Evolutionary conservation across 129 eudicot species (phyloP).

Genomic region (Ambrosia trifida): DNA sequence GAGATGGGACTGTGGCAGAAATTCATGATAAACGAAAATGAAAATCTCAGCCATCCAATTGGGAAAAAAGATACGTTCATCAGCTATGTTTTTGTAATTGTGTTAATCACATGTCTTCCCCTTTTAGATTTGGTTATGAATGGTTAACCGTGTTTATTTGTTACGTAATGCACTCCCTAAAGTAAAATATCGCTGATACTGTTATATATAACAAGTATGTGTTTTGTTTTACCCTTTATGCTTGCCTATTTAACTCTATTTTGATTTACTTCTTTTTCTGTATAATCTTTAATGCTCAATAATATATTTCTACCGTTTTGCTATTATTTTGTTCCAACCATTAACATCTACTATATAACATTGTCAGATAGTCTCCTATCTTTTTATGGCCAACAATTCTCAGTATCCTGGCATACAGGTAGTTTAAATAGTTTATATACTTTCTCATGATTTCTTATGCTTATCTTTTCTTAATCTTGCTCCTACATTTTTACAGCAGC

Average conservation of each 20-base stretch:
- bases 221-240: neutral
- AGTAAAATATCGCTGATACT: neutral
- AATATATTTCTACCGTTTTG: neutral
- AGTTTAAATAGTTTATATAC: slow-evolving; percentile 11
- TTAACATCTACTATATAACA: slow-evolving; percentile 29
- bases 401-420: slow-evolving; percentile 80
- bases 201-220: slow-evolving; percentile 1
- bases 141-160: slow-evolving; percentile 3
- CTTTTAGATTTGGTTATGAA: neutral
- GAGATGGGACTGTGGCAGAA: neutral
- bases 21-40: too few species aligned
- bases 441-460: slow-evolving; percentile 3
- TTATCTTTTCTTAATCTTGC: slow-evolving; percentile 8
- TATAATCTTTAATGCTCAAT: neutral
- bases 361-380: slow-evolving; percentile 39
- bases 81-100: slow-evolving; percentile 3
- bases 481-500: slow-evolving; percentile 36
- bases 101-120: neutral
- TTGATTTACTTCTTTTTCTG: neutral
- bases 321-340: slow-evolving; percentile 5
- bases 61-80: neutral
- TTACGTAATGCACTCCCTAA: neutral
- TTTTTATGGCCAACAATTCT: slow-evolving; percentile 70
- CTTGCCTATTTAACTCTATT: slow-evolving; percentile 12
- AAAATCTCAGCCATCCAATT: too few species aligned